phyloP scores from a whole-genome alignment of 306 rosid species.

The Cyclanthera cordifolia region DNA sequence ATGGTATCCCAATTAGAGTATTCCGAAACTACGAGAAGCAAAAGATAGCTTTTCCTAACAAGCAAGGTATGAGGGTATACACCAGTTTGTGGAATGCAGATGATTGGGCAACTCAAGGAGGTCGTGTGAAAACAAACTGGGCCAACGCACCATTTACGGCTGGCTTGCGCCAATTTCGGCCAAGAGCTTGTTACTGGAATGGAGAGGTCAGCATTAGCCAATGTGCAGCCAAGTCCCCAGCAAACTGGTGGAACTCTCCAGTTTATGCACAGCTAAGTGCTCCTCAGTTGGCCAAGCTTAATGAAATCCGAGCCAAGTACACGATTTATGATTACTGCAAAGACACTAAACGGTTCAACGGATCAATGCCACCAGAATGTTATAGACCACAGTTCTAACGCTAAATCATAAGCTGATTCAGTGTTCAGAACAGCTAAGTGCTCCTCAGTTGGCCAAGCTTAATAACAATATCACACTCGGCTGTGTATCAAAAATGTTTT shows the following conservation, averaged over 20 bases:
- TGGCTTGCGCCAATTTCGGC: constrained; percentile 36
- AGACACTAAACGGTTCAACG: constrained; percentile 49
- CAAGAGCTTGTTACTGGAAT: constrained; percentile 64
- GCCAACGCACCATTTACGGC: constrained; percentile 55
- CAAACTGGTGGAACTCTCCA: constrained; percentile 64
- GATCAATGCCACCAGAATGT: constrained; percentile 44
- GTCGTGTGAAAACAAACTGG: constrained; percentile 59
- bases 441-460: constrained; percentile 31
- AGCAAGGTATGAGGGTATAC: constrained; percentile 64
- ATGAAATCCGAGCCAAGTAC: constrained; percentile 42
- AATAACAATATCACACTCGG: background rate
- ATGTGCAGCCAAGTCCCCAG: constrained; percentile 35
- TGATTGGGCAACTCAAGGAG: constrained; percentile 81
- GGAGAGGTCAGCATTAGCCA: constrained; percentile 38
- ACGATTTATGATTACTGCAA: constrained; percentile 73
- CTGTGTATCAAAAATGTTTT: background rate
- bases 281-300: constrained; percentile 31
- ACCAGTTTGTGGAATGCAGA: constrained; percentile 71
- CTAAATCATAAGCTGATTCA: background rate
- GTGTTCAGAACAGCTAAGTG: constrained; percentile 13
- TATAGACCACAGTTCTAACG: constrained; percentile 2
- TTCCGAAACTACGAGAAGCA: constrained; percentile 48
- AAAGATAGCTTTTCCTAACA: constrained; percentile 53
- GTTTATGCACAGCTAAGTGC: constrained; percentile 27
- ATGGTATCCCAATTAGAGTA: constrained; percentile 64